Evolutionary conservation across 192 early-diverging fungal genomes (phyloP), one percentile per base, ranked within the genome.

Genomic region (Chytriomyces sp.): DNA sequence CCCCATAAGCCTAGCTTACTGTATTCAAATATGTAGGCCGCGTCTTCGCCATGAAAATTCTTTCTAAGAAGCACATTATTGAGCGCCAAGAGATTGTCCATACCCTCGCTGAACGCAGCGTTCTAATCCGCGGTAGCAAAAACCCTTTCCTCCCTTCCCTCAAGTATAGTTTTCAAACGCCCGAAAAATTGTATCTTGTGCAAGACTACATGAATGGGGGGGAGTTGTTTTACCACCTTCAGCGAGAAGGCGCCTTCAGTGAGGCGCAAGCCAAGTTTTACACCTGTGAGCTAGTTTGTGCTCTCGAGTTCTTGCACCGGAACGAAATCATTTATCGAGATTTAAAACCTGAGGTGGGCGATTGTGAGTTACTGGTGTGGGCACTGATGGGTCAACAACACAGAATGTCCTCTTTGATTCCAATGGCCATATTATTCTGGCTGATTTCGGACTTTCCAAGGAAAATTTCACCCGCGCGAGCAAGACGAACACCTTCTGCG

Each of bases 111-210:
- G 92, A 93, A 73, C 85, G 91, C 33, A 92, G 91, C 76, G 90
- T 93, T 30, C 77, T 92, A 6, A 86, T 92, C 40, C 83, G 85
- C 40, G 86, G 87, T 0, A 58, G 82, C 2, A 73, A 80, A 26
- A 87, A 94, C 64, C 95, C 96, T 28, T 98, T 98, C 75, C 93
- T 97, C 41, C 95, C 96, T 26, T 91, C 91, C 26, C 83, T 98
- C 57, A 94, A 95, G 77, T 95, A 93, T 77, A 90, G 93, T 4
- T 97, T 98, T 85, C 92, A 93, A 73, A 92, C 89, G 0, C 77
- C 85, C 0, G 82, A 88, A 26, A 89, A 93, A 36, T 82, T 93
- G 28, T 93, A 92, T 66, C 73, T 93, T 28, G 90, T 93, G 0
- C 80, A 90, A 71, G 91, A 93, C 59, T 93, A 90, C 57, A 87